These are phyloP conservation scores for Xylariaceae sp. DNA, from an alignment of 2,329 filamentous ascomycete species.

Conservation along the genomic window DNA sequence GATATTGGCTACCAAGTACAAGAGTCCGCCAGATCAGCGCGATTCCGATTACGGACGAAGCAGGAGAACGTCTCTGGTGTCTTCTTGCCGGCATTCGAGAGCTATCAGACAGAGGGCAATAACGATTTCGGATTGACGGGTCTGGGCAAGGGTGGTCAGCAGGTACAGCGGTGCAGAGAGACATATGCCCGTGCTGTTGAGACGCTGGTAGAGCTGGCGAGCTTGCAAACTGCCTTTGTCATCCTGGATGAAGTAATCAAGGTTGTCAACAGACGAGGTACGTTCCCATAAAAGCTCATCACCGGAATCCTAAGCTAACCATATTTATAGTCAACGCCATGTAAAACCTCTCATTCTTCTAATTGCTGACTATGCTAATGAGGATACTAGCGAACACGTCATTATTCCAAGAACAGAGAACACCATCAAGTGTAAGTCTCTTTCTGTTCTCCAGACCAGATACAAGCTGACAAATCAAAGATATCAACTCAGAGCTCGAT, in stretches of 20 bases:
- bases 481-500: slow-evolving; percentile 97
- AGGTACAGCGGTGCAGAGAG: slow-evolving; percentile 91
- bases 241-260: slow-evolving; percentile 99
- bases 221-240: slow-evolving; percentile 95
- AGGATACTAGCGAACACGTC: slow-evolving; percentile 65
- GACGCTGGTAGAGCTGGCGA: slow-evolving; percentile 90
- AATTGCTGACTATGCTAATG: slow-evolving; percentile 15
- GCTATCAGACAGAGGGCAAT: slow-evolving; percentile 80
- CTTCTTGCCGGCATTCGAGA: slow-evolving; percentile 88
- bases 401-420: slow-evolving; percentile 98
- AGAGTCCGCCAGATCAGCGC: slow-evolving; percentile 87
- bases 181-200: slow-evolving; percentile 95
- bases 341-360: slow-evolving; percentile 36
- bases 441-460: neutral
- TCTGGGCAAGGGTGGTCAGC: slow-evolving; percentile 92
- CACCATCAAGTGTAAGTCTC: slow-evolving; percentile 83
- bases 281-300: slow-evolving; percentile 19
- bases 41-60: slow-evolving; percentile 89
- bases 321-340: slow-evolving; percentile 76
- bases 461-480: slow-evolving; percentile 34
- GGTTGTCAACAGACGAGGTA: slow-evolving; percentile 92
- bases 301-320: slow-evolving; percentile 22
- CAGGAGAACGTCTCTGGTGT: slow-evolving; percentile 99
- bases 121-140: slow-evolving; percentile 97
- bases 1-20: slow-evolving; percentile 97